Percentiles rank a stretch among this genome's conserved stretches.
Conservation (phyloP, 371 early-diverging fungal species). For the Entomophthora muscae region DNA sequence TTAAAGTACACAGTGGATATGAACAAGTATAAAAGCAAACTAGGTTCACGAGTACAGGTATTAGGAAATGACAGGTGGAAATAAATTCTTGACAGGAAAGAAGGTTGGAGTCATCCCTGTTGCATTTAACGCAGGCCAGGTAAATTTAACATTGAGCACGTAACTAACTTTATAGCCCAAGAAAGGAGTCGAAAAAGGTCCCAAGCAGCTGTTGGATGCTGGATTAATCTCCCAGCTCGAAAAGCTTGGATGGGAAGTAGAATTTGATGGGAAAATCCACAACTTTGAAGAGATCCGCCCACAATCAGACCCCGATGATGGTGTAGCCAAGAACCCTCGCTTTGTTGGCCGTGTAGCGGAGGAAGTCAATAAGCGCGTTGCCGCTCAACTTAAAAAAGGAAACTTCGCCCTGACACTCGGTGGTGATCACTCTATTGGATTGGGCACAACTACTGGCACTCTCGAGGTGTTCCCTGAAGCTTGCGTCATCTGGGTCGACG, state of each 20-base stretch:
- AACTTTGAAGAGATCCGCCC: constrained; percentile 33
- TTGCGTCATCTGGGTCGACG: constrained; percentile 94
- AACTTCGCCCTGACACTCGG: constrained; percentile 81
- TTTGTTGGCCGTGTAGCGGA: constrained; percentile 67
- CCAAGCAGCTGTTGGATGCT: constrained; percentile 58
- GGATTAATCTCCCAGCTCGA: constrained; percentile 70
- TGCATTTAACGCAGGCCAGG: too few relatives aligned
- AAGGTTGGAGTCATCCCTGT: too few relatives aligned
- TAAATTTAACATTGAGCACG: too few relatives aligned
- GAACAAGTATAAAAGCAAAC: too few relatives aligned
- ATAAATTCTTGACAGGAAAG: too few relatives aligned
- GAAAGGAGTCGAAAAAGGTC: constrained; percentile 83
- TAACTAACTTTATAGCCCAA: too few relatives aligned
- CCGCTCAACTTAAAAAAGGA: constrained; percentile 34
- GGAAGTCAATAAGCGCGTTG: constrained; percentile 43
- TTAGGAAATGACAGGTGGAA: too few relatives aligned
- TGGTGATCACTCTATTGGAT: constrained; percentile 89
- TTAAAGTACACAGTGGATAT: too few relatives aligned
- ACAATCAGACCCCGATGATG: constrained; percentile 38
- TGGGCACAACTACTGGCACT: constrained; percentile 73
- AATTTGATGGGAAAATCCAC: constrained; percentile 48
- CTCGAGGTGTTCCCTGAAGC: constrained; percentile 62
- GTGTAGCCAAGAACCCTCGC: constrained; percentile 67
- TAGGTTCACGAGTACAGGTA: too few relatives aligned
- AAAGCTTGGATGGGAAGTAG: constrained; percentile 62